Evolutionary conservation across 108 stramenopile genomes (phyloP).

Genomic region (Aurantiochytrium sp.): DNA sequence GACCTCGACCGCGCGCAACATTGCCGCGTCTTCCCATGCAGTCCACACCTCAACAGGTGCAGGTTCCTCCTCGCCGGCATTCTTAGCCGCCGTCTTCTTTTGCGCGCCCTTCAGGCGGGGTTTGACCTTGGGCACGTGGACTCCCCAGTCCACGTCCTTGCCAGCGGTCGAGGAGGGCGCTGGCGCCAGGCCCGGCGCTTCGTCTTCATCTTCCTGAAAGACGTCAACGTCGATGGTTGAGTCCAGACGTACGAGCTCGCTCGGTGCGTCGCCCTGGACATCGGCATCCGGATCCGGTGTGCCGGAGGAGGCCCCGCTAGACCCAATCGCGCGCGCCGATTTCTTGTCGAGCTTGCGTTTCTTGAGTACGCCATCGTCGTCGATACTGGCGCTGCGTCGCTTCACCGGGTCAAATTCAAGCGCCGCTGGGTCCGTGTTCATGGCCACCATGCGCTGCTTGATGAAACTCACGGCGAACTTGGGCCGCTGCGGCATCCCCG

Average conservation of each 20-base stretch:
- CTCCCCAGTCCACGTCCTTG: neutral
- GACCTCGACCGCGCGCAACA: conserved; percentile 9
- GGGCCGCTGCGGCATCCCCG: neutral
- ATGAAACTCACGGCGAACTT: conserved; percentile 22
- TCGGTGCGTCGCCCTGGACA: no score
- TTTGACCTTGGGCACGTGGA: conserved; percentile 13
- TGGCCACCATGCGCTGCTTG: neutral
- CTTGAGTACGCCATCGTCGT: neutral
- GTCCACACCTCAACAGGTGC: neutral
- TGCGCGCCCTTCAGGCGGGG: neutral
- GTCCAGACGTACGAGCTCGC: neutral
- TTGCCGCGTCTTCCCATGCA: neutral
- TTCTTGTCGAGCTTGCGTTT: neutral
- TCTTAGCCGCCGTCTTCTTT: neutral
- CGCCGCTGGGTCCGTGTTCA: neutral
- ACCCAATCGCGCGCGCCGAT: neutral
- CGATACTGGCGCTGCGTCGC: neutral
- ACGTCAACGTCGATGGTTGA: neutral
- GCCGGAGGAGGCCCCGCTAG: no score
- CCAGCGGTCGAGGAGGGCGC: neutral
- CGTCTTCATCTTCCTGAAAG: neutral
- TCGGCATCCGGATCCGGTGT: no score
- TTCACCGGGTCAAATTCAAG: neutral
- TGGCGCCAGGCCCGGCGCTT: neutral
- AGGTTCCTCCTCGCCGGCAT: neutral